These are phyloP conservation scores for Microthyrium microscopicum DNA, from an alignment of 2,329 filamentous ascomycete species.

Conservation along the genomic window DNA sequence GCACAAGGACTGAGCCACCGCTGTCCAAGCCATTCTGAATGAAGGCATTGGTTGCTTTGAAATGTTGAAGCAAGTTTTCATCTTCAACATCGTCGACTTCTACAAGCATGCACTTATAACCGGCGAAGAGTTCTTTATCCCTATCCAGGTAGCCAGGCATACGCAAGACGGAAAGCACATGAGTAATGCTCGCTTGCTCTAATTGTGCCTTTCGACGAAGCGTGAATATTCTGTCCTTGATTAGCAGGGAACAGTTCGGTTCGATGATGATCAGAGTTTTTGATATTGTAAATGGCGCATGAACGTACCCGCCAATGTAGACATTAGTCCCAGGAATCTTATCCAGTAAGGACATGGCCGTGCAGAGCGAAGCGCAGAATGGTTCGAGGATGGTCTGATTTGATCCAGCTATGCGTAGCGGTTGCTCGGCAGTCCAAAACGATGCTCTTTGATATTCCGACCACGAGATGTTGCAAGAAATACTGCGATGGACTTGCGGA, in stretches of 20 bases:
- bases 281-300: not conserved
- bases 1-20: constrained; percentile 47
- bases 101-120: constrained; percentile 58
- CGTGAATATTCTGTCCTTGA: constrained; percentile 62
- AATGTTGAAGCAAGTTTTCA: constrained; percentile 67
- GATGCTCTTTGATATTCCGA: no score
- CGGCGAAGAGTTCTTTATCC: constrained; percentile 39
- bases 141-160: no score
- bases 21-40: constrained; percentile 58
- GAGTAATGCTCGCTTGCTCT: constrained; percentile 60
- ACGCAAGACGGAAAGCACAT: constrained; percentile 70
- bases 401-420: no score
- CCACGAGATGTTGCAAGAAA: no score
- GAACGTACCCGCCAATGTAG: constrained; percentile 60
- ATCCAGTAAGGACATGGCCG: constrained; percentile 42
- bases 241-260: not conserved
- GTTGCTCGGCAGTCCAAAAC: no score
- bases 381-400: not conserved
- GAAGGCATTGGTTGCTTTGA: constrained; percentile 63
- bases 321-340: constrained; percentile 54
- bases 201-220: constrained; percentile 57
- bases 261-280: not conserved
- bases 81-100: constrained; percentile 85
- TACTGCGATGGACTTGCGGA: no score
- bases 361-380: not conserved